phyloP scores from a whole-genome alignment of 1,284 basidiomycete species.

The Porogramme epimiltina region DNA sequence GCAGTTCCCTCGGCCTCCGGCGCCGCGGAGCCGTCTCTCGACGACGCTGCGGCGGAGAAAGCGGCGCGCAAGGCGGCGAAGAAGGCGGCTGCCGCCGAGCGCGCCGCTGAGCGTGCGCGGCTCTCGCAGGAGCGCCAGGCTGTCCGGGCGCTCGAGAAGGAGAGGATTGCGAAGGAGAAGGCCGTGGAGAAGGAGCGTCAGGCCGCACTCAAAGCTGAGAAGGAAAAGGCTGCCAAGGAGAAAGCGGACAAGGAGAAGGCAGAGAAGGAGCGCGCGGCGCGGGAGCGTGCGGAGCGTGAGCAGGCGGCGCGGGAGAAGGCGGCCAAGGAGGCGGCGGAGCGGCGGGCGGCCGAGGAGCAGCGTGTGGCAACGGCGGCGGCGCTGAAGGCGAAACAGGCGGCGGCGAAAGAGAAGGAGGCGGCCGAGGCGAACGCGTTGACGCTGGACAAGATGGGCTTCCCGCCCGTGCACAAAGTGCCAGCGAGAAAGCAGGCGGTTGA shows the following conservation, averaged over 20 bases:
- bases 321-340: constrained; percentile 32
- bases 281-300: constrained; percentile 36
- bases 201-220: constrained; percentile 37
- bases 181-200: constrained; percentile 47
- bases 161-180: constrained; percentile 45
- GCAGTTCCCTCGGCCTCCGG: constrained; percentile 1
- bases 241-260: constrained; percentile 40
- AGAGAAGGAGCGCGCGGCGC: constrained; percentile 42
- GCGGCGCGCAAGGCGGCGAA: constrained; percentile 56
- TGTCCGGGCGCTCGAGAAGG: constrained; percentile 51
- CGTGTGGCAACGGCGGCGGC: constrained; percentile 32
- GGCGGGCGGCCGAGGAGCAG: constrained; percentile 33
- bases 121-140: constrained; percentile 55
- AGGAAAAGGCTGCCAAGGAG: constrained; percentile 39
- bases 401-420: constrained; percentile 20
- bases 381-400: constrained; percentile 35
- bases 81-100: constrained; percentile 60
- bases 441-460: no score
- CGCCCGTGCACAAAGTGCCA: no score
- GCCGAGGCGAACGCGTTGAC: constrained; percentile 20
- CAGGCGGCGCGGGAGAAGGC: constrained; percentile 39
- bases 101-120: constrained; percentile 57
- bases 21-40: constrained; percentile 15
- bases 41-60: constrained; percentile 46
- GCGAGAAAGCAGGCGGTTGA: constrained; percentile 10